phyloP scores from a whole-genome alignment of 2,329 filamentous ascomycete genomes.

The Atkinsonella hypoxylon region DNA sequence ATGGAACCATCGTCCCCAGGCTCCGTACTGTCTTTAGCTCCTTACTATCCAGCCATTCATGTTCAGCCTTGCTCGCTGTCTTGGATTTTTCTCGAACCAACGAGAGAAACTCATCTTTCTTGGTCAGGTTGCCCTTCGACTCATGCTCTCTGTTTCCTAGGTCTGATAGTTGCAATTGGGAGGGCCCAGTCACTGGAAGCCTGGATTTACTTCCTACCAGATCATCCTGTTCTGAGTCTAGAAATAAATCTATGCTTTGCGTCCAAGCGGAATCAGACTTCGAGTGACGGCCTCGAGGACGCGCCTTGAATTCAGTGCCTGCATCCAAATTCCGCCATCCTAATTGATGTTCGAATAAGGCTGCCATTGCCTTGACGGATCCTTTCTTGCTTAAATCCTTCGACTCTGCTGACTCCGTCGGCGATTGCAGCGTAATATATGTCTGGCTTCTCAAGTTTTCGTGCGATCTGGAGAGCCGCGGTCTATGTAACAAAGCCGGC shows the following conservation, averaged over 20 bases:
- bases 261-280: slow-evolving; percentile 7
- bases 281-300: neutral
- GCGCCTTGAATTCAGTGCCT: neutral
- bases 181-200: too few relatives aligned
- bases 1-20: slow-evolving; percentile 26
- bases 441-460: slow-evolving; percentile 5
- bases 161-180: too few relatives aligned
- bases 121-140: neutral
- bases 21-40: slow-evolving; percentile 14
- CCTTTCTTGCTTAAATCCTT: slow-evolving; percentile 15
- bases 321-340: neutral
- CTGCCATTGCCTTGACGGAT: slow-evolving; percentile 38
- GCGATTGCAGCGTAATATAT: neutral
- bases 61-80: neutral
- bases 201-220: neutral
- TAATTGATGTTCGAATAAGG: slow-evolving; percentile 32
- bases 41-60: neutral
- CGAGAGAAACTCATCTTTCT: neutral
- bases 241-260: neutral
- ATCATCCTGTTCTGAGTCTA: neutral
- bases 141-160: too few relatives aligned
- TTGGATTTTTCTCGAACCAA: neutral
- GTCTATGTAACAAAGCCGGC: slow-evolving; percentile 6
- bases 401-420: slow-evolving; percentile 9
- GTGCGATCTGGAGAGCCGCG: slow-evolving; percentile 8